Percentiles rank a stretch among this genome's conserved stretches.
phyloP scores from a whole-genome alignment of 1,284 basidiomycete species.

The Naganishia sp. region DNA sequence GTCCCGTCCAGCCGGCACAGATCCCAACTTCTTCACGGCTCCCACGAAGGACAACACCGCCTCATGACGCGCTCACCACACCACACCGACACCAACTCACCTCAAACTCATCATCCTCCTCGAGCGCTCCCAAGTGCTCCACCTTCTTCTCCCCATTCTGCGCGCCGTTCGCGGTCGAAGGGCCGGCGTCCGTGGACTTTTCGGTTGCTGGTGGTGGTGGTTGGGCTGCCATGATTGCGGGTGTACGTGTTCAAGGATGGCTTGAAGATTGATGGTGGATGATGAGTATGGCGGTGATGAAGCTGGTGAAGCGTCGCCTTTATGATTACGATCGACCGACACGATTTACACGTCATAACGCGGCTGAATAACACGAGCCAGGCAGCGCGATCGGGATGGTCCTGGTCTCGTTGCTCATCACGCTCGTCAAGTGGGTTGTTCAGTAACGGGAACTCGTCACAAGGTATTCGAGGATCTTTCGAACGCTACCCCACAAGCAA shows the following conservation, averaged over 20 bases:
- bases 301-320: not conserved
- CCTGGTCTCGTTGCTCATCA: not conserved
- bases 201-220: conserved; percentile 8
- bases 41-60: too few species aligned
- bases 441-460: not conserved
- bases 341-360: conserved; percentile 7
- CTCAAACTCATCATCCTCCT: conserved; percentile 57
- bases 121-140: conserved; percentile 52
- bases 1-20: too few species aligned
- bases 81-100: conserved; percentile 41
- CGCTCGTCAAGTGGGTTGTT: conserved; percentile 1
- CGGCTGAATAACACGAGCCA: too few species aligned
- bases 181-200: conserved; percentile 22
- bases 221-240: conserved; percentile 7
- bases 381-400: too few species aligned
- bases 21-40: too few species aligned
- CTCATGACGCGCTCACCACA: too few species aligned
- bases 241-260: not conserved
- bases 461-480: too few species aligned
- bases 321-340: not conserved
- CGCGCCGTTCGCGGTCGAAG: conserved; percentile 4
- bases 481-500: not conserved
- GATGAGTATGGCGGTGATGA: not conserved
- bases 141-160: conserved; percentile 24
- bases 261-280: not conserved